Base-by-base conservation (phyloP, 129 eudicot genomes). In the Deinandra increscens region DNA sequence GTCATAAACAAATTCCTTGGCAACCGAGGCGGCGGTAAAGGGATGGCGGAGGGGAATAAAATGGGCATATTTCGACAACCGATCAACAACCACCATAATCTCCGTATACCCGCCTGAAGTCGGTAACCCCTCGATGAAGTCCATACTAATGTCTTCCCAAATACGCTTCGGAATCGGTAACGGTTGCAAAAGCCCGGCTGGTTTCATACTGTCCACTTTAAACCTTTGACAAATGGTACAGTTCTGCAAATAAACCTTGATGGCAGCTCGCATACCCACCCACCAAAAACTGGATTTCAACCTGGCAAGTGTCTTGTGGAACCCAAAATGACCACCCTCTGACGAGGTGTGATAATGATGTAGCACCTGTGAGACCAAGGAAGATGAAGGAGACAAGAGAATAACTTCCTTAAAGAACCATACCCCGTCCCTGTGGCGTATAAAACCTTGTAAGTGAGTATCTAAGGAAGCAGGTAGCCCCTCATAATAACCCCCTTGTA, bases 91-190 rank as follows among this genome's bases (percentile, higher is more conserved):
- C 43, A 60, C 31, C 31, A 26, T 58, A 31, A 73, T 20, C 2
- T 39, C 18, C 1, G 62, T 58, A 12, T 22, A 58, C 38, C 63
- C 63, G 29, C 61, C 45, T 9, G 69, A 72, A 33, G 19, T 4
- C 4, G 78, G 53, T n/a, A 73, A 54, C 4, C 78, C 78, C 14
- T 73, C 78, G 0, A 73, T n/a, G 42, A 73, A 73, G 50, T 73
- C 71, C 64, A 73, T 73, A 4, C 64, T 53, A 0, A 70, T 7
- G 9, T 66, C 65, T 41, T 42, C 42, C 75, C 66, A 56, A 41
- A 61, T 9, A 4, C 10, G 41, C 0, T 17, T 2, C 0, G 39
- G 71, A 43, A 65, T 66, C 1, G 54, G 18, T 9, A 66, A 18
- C 17, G 48, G 73, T 29, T 68, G 46, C 12, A 68, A 46, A n/a